Percentiles rank a stretch among this genome's conserved stretches.
phyloP scores from a whole-genome alignment of 106 monocot genomes.

The Dendrobium catenatum region DNA sequence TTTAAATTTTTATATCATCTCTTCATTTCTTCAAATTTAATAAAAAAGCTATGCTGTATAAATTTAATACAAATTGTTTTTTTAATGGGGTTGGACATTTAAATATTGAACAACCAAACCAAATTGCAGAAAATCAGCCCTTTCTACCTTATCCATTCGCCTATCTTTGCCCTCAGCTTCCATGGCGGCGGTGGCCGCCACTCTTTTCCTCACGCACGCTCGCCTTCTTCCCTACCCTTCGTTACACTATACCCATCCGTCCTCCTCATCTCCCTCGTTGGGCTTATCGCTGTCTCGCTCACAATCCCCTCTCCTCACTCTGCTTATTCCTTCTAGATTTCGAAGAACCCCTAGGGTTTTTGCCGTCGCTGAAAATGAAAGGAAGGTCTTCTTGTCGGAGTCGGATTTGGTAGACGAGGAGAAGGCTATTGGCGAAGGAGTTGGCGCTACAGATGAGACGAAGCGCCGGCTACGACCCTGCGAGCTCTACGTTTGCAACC shows the following conservation, averaged over 20 bases:
- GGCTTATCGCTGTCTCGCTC: background rate
- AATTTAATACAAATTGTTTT: no score
- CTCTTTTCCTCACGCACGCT: background rate
- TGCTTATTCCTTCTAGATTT: background rate
- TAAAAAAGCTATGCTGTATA: no score
- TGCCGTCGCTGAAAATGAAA: constrained; percentile 5
- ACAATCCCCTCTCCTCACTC: background rate
- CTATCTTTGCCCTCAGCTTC: background rate
- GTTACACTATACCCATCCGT: background rate
- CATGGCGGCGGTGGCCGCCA: background rate
- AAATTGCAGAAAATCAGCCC: background rate
- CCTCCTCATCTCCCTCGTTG: background rate
- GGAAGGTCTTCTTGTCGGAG: background rate
- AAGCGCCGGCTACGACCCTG: constrained; percentile 33
- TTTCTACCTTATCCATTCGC: background rate
- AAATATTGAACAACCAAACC: no score
- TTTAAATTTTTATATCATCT: no score
- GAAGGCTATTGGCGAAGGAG: constrained; percentile 4
- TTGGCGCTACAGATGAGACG: constrained; percentile 6
- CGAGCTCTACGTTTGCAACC: constrained; percentile 79
- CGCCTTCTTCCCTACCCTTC: background rate
- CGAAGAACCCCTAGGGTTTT: background rate
- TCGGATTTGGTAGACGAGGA: constrained; percentile 16
- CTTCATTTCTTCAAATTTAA: no score
- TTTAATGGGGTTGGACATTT: no score